Conservation (phyloP, 78 protist genomes). For the Dictyostelium firmibasis region DNA sequence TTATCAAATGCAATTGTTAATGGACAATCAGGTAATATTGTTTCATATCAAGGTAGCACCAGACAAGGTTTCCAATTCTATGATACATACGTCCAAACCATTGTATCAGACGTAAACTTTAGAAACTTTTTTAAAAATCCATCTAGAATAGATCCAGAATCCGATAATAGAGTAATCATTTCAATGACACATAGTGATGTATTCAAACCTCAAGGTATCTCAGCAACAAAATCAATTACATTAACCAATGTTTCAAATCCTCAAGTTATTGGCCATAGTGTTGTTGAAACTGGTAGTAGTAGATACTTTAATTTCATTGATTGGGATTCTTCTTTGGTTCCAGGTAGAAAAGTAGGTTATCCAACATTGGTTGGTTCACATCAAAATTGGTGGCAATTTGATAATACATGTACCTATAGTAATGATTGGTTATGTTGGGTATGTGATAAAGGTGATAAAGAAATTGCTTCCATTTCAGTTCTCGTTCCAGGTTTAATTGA, state of each 20-base stretch:
- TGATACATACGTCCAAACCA: slow-evolving; percentile 75
- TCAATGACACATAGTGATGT: slow-evolving; percentile 82
- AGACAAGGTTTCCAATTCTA: slow-evolving; percentile 88
- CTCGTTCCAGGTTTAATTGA: not conserved
- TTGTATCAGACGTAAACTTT: slow-evolving; percentile 50
- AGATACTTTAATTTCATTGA: slow-evolving; percentile 73
- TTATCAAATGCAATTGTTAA: slow-evolving; percentile 41
- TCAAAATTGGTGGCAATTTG: slow-evolving; percentile 69
- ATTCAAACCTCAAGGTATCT: slow-evolving; percentile 75
- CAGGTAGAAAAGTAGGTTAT: not conserved
- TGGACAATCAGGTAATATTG: slow-evolving; percentile 35
- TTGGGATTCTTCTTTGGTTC: slow-evolving; percentile 35
- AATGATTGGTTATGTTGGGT: not conserved
- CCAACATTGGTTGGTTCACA: slow-evolving; percentile 57
- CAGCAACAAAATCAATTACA: slow-evolving; percentile 16
- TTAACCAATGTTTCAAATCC: not conserved
- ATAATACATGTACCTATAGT: not conserved
- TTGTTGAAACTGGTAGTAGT: slow-evolving; percentile 33
- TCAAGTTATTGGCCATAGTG: slow-evolving; percentile 31
- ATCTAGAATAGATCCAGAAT: not conserved
- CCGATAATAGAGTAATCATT: slow-evolving; percentile 46
- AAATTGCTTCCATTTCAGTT: not conserved
- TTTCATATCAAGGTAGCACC: not conserved
- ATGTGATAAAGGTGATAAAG: slow-evolving; percentile 13
- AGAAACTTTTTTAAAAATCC: slow-evolving; percentile 30